Evolutionary conservation across 768 basidiomycete genomes (phyloP), one percentile per base, ranked within the genome.

Genomic region (Boletales sp.): DNA sequence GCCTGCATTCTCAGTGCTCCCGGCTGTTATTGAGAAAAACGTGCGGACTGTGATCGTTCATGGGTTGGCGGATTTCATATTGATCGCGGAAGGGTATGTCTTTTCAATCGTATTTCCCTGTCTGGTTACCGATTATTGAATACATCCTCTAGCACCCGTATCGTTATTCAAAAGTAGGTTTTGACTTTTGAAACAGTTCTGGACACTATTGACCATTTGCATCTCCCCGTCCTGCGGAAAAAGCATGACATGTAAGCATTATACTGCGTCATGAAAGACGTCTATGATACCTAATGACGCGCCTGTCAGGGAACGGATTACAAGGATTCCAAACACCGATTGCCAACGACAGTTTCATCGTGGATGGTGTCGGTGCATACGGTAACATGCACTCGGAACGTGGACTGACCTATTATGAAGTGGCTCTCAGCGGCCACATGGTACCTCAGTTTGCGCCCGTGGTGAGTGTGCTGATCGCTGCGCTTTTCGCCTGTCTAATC

Each of bases 321-420:
- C 87, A 89, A 70, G 87, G 87, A 0, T 89, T 89, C 78, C 86
- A 83, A 53, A 81, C 75, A 0, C 84, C 84, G 6, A 85, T 87
- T 40, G 61, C 66, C 14, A 68, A 77, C 27, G 86, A 88, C 54
- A 83, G 79, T 52, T 84, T 89, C 70, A 63, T 87, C 48, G 78
- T 89, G 45, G 84, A 86, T 48, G 84, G 82, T n/a, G 74, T 87
- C 40, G 87, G 87, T 21, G 75, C 86, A 4, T 71, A 82, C 24
- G 87, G 87, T 0, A 84, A 69, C 2, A 69, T 77, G 50, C 86
- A 88, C 52, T 69, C 73, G 15, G 88, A 90, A 59, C 80, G 87
- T 35, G 80, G 81, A 12, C 63, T 89, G 56, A 82, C 86, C 0
- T 88, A 82, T 54, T 71, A 75, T 29, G 87, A 90, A 59, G 79